These are phyloP conservation scores for Dictyostelium intermedium DNA, from an alignment of 78 protist species.

Conservation along the genomic window DNA sequence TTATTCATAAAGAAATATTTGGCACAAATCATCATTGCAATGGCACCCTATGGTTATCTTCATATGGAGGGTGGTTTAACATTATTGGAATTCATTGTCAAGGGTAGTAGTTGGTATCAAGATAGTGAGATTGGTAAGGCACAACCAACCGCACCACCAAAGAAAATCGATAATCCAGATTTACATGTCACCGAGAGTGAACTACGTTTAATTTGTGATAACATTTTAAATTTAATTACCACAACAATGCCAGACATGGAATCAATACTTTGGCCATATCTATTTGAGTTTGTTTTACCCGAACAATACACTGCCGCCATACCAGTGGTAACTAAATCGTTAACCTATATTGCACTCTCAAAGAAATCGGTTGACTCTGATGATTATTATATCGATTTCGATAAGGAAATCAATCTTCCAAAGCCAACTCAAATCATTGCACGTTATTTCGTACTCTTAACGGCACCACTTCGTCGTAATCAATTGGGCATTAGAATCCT, in stretches of 20 bases:
- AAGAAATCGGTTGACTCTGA: conserved; percentile 45
- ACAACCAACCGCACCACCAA: background rate
- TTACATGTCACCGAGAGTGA: conserved; percentile 46
- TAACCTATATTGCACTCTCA: conserved; percentile 23
- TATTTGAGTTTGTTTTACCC: conserved; percentile 58
- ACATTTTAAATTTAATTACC: conserved; percentile 67
- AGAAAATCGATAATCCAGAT: background rate
- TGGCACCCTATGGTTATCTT: conserved; percentile 83
- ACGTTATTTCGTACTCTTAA: conserved; percentile 67
- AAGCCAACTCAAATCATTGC: conserved; percentile 80
- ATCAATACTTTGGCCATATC: conserved; percentile 81
- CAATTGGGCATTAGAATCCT: conserved; percentile 45
- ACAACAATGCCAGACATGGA: conserved; percentile 82
- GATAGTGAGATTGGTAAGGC: conserved; percentile 66
- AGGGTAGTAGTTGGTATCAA: conserved; percentile 37
- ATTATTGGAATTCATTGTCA: conserved; percentile 69
- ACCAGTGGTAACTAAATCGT: conserved; percentile 54
- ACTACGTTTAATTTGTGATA: conserved; percentile 76
- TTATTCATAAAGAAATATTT: conserved; percentile 65
- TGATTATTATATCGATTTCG: conserved; percentile 86
- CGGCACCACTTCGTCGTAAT: conserved; percentile 65
- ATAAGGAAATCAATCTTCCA: conserved; percentile 80
- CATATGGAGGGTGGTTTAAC: conserved; percentile 77
- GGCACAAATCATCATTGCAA: conserved; percentile 72
- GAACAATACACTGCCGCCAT: conserved; percentile 47